Percentiles rank a stretch among this genome's conserved stretches.
Evolutionary conservation across 495 filamentous ascomycete species (phyloP).

Genomic region (Aspergillus leporis): DNA sequence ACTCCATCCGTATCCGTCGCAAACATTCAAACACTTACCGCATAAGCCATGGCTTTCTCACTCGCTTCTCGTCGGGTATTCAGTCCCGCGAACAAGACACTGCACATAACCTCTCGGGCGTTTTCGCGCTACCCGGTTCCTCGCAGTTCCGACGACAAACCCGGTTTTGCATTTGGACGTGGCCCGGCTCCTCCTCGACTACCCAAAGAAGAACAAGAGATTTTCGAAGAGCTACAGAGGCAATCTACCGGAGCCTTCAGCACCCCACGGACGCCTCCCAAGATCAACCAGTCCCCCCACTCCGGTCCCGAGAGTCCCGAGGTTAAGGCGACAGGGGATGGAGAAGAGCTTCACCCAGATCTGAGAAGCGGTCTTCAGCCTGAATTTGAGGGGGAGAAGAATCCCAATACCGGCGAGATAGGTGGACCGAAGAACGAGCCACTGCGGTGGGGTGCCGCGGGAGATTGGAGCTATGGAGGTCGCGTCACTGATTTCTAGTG

Average conservation of each 20-base stretch:
- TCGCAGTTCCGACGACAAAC: constrained; percentile 31
- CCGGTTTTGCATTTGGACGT: constrained; percentile 41
- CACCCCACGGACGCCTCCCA: constrained; percentile 49
- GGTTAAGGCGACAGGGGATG: constrained; percentile 52
- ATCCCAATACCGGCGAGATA: constrained; percentile 94
- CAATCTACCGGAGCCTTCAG: constrained; percentile 73
- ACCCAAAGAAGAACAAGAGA: constrained; percentile 83
- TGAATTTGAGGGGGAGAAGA: constrained; percentile 91
- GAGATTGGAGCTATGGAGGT: constrained; percentile 96
- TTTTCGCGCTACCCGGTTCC: constrained; percentile 35
- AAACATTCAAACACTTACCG: neutral
- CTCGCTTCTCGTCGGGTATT: constrained; percentile 21
- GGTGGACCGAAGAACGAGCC: constrained; percentile 98
- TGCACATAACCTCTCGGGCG: constrained; percentile 28
- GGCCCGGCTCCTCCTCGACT: constrained; percentile 79
- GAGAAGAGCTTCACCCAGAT: constrained; percentile 70
- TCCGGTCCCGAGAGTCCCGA: constrained; percentile 31
- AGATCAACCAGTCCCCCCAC: constrained; percentile 47
- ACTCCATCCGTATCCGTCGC: neutral
- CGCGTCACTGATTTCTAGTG: constrained; percentile 88
- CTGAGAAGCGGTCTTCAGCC: constrained; percentile 71
- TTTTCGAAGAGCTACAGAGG: constrained; percentile 84
- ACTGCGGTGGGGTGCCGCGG: constrained; percentile 74
- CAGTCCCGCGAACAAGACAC: constrained; percentile 17
- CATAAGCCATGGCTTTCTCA: constrained; percentile 14